Evolutionary conservation across 140 eudicot genomes (phyloP).

Genomic region (Senecio squalidus): DNA sequence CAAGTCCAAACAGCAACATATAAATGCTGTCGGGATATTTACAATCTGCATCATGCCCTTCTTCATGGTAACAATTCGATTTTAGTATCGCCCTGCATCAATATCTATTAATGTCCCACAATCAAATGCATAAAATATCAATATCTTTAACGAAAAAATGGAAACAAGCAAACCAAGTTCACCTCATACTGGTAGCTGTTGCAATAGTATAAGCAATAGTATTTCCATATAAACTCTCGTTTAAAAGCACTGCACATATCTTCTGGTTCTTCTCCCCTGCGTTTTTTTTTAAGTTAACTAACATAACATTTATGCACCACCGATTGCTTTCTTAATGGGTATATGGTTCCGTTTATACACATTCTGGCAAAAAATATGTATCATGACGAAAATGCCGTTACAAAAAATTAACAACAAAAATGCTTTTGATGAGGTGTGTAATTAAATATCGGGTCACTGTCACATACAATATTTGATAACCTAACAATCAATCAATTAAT

Average conservation of each 20-base stretch:
- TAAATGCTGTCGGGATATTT: constrained; percentile 34
- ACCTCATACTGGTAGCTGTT: constrained; percentile 50
- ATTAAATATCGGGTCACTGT: no score
- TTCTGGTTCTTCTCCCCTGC: constrained; percentile 43
- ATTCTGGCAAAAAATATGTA: no score
- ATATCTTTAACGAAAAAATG: background rate
- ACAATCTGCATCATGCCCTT: constrained; percentile 54
- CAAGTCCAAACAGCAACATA: constrained; percentile 58
- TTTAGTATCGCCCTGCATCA: constrained; percentile 57
- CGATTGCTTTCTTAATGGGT: no score
- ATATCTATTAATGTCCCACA: no score
- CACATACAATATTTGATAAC: constrained; percentile 2
- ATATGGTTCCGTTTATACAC: no score
- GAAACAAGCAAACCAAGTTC: background rate
- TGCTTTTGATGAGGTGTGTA: no score
- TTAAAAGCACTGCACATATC: constrained; percentile 40
- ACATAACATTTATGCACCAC: no score
- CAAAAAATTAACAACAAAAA: no score
- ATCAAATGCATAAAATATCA: background rate
- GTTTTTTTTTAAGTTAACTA: constrained; percentile 18
- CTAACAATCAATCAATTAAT: constrained; percentile 6
- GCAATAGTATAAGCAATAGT: constrained; percentile 57
- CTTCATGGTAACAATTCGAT: constrained; percentile 58
- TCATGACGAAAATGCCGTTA: no score
- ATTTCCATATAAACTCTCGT: constrained; percentile 52